Conservation (phyloP, 257 asterid genomes). For the Ophiorrhiza pumila region DNA sequence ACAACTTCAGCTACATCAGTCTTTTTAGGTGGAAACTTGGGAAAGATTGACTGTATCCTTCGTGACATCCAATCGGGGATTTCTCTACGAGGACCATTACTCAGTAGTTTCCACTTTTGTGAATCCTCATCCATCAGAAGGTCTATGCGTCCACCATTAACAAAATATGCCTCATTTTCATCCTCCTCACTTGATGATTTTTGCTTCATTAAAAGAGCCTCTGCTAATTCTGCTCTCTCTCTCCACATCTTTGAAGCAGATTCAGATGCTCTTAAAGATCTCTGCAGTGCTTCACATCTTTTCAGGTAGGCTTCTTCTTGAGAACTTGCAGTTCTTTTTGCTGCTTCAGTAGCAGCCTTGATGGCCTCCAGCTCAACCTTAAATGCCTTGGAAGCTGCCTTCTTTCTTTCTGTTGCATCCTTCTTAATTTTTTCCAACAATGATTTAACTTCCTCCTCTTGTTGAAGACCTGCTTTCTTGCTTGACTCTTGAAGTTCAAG, state of each 20-base stretch:
- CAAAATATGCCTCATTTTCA: slow-evolving; percentile 28
- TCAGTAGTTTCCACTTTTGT: slow-evolving; percentile 40
- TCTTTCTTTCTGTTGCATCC: slow-evolving; percentile 31
- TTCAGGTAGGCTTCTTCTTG: slow-evolving; percentile 33
- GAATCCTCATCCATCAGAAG: slow-evolving; percentile 35
- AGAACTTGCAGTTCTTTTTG: slow-evolving; percentile 31
- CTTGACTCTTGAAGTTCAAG: slow-evolving; percentile 37
- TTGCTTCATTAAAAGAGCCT: slow-evolving; percentile 21
- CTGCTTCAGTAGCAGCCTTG: slow-evolving; percentile 38
- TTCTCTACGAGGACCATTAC: slow-evolving; percentile 42
- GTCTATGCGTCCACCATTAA: slow-evolving; percentile 40
- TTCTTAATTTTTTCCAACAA: slow-evolving; percentile 37
- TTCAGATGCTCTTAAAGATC: slow-evolving; percentile 41
- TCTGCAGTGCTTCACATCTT: slow-evolving; percentile 39
- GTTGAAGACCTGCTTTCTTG: slow-evolving; percentile 29
- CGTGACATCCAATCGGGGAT: slow-evolving; percentile 46
- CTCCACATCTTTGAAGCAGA: slow-evolving; percentile 36
- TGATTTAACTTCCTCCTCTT: slow-evolving; percentile 34
- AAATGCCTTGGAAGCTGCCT: slow-evolving; percentile 38
- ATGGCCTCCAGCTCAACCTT: slow-evolving; percentile 34
- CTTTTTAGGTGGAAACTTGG: slow-evolving; percentile 44
- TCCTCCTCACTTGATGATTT: slow-evolving; percentile 18
- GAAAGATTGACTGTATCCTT: slow-evolving; percentile 30
- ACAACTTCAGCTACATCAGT: slow-evolving; percentile 26
- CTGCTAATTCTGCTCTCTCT: slow-evolving; percentile 36